phyloP scores from a whole-genome alignment of 495 filamentous ascomycete species.

The Entonaema liquescens region DNA sequence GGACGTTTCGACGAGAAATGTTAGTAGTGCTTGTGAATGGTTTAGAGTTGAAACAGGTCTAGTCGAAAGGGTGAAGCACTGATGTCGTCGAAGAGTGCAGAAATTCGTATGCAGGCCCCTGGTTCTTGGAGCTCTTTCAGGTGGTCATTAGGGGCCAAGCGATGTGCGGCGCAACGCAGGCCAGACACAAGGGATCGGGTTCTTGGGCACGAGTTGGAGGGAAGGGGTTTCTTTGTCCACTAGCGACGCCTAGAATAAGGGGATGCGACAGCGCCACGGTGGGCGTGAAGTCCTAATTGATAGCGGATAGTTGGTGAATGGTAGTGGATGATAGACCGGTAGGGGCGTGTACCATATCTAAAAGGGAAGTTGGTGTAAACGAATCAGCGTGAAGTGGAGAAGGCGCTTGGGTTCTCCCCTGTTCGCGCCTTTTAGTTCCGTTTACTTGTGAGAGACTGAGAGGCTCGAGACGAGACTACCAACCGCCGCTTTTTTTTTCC shows the following conservation, averaged over 20 bases:
- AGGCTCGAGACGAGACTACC: conserved; percentile 22
- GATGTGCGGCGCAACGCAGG: conserved; percentile 35
- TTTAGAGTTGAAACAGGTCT: conserved; percentile 38
- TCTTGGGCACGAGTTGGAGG: conserved; percentile 33
- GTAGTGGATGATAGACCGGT: too few relatives aligned
- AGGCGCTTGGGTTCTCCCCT: conserved; percentile 25
- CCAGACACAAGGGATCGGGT: conserved; percentile 34
- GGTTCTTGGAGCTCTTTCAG: conserved; percentile 32
- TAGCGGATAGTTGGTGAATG: background rate
- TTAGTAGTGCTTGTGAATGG: conserved; percentile 16
- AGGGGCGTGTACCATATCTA: conserved; percentile 14
- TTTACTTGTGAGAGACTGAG: conserved; percentile 19
- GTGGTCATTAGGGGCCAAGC: conserved; percentile 25
- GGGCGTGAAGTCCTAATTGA: conserved; percentile 11
- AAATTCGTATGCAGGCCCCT: conserved; percentile 34
- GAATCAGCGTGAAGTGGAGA: conserved; percentile 22
- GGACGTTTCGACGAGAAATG: conserved; percentile 28
- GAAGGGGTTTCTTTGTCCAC: conserved; percentile 29
- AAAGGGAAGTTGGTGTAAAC: conserved; percentile 32
- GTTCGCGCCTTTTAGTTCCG: conserved; percentile 18
- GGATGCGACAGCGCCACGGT: conserved; percentile 22
- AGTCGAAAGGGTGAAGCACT: conserved; percentile 37
- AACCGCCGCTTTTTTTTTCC: conserved; percentile 17
- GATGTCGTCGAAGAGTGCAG: conserved; percentile 39
- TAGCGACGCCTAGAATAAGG: conserved; percentile 22